Percentiles rank a stretch among this genome's conserved stretches.
These are phyloP conservation scores for Groenewaldozyma auringiensis DNA, from an alignment of 1,139 yeast genomes.

Conservation along the genomic window DNA sequence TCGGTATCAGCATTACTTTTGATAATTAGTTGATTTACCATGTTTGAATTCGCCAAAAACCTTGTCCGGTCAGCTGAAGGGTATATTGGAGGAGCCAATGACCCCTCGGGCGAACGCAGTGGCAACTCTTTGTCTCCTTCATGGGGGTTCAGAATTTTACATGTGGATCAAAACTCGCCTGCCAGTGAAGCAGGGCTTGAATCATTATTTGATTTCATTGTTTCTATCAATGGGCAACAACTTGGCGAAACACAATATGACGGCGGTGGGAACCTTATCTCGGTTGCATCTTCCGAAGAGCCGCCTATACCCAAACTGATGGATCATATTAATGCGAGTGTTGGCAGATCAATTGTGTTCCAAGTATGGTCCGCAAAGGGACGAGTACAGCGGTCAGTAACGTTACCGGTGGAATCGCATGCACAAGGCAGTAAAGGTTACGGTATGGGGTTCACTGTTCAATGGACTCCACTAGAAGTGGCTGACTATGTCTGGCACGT, in stretches of 20 bases:
- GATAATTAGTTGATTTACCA: too few species aligned
- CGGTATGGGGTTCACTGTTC: slow-evolving; percentile 58
- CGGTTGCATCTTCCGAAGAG: slow-evolving; percentile 13
- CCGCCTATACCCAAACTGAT: slow-evolving; percentile 26
- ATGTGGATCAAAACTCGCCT: slow-evolving; percentile 39
- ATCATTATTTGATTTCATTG: slow-evolving; percentile 79
- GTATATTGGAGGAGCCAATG: slow-evolving; percentile 19
- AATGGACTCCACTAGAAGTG: slow-evolving; percentile 66
- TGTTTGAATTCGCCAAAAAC: slow-evolving; percentile 87
- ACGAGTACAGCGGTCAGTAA: slow-evolving; percentile 50
- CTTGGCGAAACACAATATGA: background rate
- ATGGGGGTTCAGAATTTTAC: slow-evolving; percentile 50
- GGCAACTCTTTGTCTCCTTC: slow-evolving; percentile 21
- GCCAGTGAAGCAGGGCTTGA: slow-evolving; percentile 51
- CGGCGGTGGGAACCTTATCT: slow-evolving; percentile 5
- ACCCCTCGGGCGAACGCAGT: slow-evolving; percentile 5
- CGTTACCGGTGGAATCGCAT: slow-evolving; percentile 34
- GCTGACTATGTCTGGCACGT: slow-evolving; percentile 88
- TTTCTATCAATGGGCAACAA: slow-evolving; percentile 70
- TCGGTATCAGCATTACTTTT: too few species aligned
- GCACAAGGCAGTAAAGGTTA: slow-evolving; percentile 23
- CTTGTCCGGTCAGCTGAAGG: slow-evolving; percentile 69
- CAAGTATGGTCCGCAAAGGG: slow-evolving; percentile 91
- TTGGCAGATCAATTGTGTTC: slow-evolving; percentile 40
- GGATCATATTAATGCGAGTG: slow-evolving; percentile 22